These are phyloP conservation scores for Vitis labrusca DNA, from an alignment of 164 flowering plant genomes.

Conservation along the genomic window DNA sequence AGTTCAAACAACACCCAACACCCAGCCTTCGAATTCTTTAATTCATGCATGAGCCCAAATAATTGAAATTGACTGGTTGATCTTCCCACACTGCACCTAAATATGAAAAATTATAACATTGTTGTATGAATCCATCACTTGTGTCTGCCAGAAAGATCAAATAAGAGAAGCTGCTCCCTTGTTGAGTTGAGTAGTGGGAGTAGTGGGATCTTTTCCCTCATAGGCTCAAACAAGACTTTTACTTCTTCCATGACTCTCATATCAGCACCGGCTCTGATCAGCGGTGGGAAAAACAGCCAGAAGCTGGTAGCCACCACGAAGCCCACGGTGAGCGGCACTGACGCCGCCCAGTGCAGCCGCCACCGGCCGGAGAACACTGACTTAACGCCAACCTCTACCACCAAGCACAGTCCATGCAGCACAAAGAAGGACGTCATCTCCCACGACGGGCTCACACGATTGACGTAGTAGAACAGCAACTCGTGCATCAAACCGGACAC, in stretches of 20 bases:
- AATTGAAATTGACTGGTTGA: no score
- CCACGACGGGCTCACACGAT: constrained; percentile 34
- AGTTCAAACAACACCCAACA: no score
- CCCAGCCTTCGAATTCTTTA: no score
- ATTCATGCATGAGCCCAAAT: no score
- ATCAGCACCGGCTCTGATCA: constrained; percentile 31
- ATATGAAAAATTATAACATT: no score
- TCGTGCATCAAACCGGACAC: constrained; percentile 40
- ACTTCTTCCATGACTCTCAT: constrained; percentile 24
- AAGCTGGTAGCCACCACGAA: constrained; percentile 38
- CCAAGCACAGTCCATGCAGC: constrained; percentile 34
- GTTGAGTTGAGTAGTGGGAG: no score
- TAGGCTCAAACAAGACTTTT: not conserved
- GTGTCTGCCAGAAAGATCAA: no score
- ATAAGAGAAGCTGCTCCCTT: no score
- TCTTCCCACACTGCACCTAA: no score
- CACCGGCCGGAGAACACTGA: constrained; percentile 4
- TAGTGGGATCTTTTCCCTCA: not conserved
- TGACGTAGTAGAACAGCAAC: constrained; percentile 19
- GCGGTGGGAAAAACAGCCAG: constrained; percentile 50
- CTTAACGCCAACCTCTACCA: constrained; percentile 24
- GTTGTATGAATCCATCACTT: no score
- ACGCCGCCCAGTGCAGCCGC: constrained; percentile 25
- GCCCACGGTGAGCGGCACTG: constrained; percentile 32
- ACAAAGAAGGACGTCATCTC: constrained; percentile 37